Base-by-base conservation (phyloP, 225 moss, liverwort and hornwort genomes). In the Antitrichia curtipendula region DNA sequence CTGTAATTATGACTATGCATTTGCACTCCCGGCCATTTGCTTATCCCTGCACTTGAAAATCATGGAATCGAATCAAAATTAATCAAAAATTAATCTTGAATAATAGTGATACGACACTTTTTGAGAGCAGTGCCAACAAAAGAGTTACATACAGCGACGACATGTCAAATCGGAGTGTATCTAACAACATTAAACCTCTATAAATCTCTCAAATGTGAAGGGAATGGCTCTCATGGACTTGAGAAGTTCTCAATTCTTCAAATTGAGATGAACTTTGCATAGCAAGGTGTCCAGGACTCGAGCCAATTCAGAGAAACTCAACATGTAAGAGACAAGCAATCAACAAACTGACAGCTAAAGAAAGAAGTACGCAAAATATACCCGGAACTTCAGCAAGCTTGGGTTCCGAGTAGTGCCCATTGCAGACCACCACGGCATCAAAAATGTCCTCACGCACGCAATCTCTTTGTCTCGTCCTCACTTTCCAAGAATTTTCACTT, bases 1-100 rank as follows among this genome's bases (percentile, higher is more conserved):
- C 98, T 95, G 53, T 99, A 99, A 81, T 97, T 99, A 84, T 99
- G 98, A 85, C 98, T 97, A 80, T 99, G 98, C 89, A 96, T 92
- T 82, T 95, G 95, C 85, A 82, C 80, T 64, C 98, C 97, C 47
- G 97, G 95, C 98, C 98, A 99, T 82, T 89, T 88, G 89, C 90
- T 93, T 78, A 96, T 81, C 82, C 96, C 98, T 99, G 92, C 90
- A 91, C n/a, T 60, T 75, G 72, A 19, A 63, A 89, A 81, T 40
- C 38, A 50, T n/a, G 57, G 57, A 27, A 72, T 54, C 78, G 60
- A 53, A 85, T 58, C 43, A 61, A 70, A 43, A 81, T 34, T 14
- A 81, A 85, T 73, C 29, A 13, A 75, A 68, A 34, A n/a, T n/a
- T 36, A 59, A n/a, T n/a, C 38, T 68, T 47, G 24, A 58, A 40